These are phyloP conservation scores for Podaxis sp. DNA, from an alignment of 768 basidiomycete species.

Conservation along the genomic window DNA sequence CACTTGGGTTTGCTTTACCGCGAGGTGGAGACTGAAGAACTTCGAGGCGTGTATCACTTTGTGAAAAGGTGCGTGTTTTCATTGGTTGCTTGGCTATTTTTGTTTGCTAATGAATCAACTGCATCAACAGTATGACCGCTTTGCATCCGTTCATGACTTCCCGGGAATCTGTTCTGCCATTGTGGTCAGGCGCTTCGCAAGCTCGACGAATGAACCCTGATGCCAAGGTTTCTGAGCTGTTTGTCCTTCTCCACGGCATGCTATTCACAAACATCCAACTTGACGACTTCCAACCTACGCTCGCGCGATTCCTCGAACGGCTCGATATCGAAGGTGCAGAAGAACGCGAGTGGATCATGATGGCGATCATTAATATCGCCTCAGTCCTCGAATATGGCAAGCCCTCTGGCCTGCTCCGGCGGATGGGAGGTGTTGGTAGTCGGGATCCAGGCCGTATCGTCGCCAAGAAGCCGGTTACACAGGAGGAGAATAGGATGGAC, in stretches of 20 bases:
- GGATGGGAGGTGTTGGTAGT: constrained; percentile 51
- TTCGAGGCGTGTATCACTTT: constrained; percentile 90
- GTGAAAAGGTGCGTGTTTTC: constrained; percentile 74
- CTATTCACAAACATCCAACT: constrained; percentile 94
- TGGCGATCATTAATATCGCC: constrained; percentile 84
- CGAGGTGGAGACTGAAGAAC: constrained; percentile 80
- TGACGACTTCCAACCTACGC: constrained; percentile 82
- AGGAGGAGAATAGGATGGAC: constrained; percentile 53
- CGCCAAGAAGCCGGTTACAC: constrained; percentile 42
- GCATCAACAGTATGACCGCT: constrained; percentile 78
- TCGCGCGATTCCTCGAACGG: constrained; percentile 85
- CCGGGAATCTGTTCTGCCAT: constrained; percentile 82
- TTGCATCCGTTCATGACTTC: constrained; percentile 85
- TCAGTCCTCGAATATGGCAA: constrained; percentile 88
- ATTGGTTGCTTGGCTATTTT: constrained; percentile 12
- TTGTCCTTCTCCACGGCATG: constrained; percentile 94
- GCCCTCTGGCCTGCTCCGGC: constrained; percentile 66
- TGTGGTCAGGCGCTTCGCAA: constrained; percentile 83
- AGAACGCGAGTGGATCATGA: constrained; percentile 94
- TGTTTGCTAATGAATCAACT: constrained; percentile 1
- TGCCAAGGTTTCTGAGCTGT: constrained; percentile 71
- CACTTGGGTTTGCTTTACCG: constrained; percentile 87
- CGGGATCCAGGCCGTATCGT: constrained; percentile 45
- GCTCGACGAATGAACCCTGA: constrained; percentile 76
- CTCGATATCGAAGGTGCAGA: constrained; percentile 79